phyloP scores from a whole-genome alignment of 345 rosid genomes.

The Xanthoceras sorbifolium region DNA sequence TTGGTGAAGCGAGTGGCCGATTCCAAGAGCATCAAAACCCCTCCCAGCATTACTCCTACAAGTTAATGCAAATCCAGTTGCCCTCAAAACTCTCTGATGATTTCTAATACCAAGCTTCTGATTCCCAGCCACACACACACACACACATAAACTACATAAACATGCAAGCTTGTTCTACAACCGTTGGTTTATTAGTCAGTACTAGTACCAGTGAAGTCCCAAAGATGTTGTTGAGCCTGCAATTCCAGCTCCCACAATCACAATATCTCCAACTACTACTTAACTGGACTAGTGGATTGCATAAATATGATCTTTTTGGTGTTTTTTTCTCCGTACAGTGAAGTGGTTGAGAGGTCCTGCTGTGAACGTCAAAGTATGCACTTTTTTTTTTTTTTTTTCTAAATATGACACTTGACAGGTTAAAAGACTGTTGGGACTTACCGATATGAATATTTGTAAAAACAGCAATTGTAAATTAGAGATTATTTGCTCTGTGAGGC shows the following conservation, averaged over 20 bases:
- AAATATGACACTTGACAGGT: too few relatives aligned
- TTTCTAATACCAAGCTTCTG: constrained; percentile 61
- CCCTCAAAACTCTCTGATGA: constrained; percentile 56
- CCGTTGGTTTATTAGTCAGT: background rate
- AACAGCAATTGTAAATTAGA: too few relatives aligned
- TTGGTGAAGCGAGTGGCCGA: constrained; percentile 46
- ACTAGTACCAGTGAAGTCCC: constrained; percentile 56
- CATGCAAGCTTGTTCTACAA: background rate
- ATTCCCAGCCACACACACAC: constrained; percentile 53
- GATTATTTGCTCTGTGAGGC: too few relatives aligned
- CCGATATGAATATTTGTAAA: too few relatives aligned
- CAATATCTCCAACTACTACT: constrained; percentile 34
- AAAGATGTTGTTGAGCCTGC: constrained; percentile 64
- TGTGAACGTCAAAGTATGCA: too few relatives aligned
- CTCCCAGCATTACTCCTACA: too few relatives aligned
- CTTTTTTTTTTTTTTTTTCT: too few relatives aligned
- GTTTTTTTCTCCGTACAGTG: background rate
- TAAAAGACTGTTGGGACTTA: too few relatives aligned
- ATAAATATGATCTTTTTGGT: background rate
- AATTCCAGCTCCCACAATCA: constrained; percentile 66
- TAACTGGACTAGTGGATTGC: too few relatives aligned
- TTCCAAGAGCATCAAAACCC: constrained; percentile 64
- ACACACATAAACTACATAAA: background rate
- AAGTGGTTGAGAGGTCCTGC: background rate
- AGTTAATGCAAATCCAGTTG: constrained; percentile 50